Conservation (phyloP, 345 rosid genomes). For the Iberis pinnata region DNA sequence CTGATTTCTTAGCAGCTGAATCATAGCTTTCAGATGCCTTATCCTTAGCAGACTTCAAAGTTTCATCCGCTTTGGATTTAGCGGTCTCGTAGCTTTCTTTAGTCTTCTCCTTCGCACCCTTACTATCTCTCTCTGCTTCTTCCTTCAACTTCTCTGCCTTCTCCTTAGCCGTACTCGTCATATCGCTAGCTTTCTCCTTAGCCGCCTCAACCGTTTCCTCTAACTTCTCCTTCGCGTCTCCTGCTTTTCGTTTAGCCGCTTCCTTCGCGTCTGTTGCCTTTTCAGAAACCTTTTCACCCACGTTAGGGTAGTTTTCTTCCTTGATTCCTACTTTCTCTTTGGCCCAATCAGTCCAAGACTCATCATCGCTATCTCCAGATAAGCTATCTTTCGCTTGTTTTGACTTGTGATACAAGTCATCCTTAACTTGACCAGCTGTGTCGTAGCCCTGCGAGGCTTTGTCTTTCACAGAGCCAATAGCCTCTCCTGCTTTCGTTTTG, state of each 20-base stretch:
- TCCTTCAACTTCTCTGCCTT: constrained; percentile 26
- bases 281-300: constrained; percentile 20
- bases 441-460: constrained; percentile 14
- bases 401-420: constrained; percentile 25
- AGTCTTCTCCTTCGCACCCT: constrained; percentile 21
- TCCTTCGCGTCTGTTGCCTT: constrained; percentile 28
- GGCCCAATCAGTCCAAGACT: constrained; percentile 22
- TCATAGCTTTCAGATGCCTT: constrained; percentile 21
- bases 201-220: constrained; percentile 24
- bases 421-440: constrained; percentile 30
- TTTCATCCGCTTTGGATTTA: constrained; percentile 22
- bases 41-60: constrained; percentile 27
- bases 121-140: constrained; percentile 20
- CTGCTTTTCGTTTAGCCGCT: constrained; percentile 21
- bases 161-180: constrained; percentile 27
- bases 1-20: constrained; percentile 22
- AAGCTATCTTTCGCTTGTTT: constrained; percentile 27
- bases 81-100: constrained; percentile 23
- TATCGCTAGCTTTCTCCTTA: constrained; percentile 27
- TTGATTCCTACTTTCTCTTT: constrained; percentile 21
- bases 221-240: constrained; percentile 20
- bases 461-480: constrained; percentile 20
- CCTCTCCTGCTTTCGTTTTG: constrained; percentile 21
- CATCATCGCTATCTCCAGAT: constrained; percentile 10
- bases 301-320: constrained; percentile 15